Percentiles rank a stretch among this genome's conserved stretches.
These are phyloP conservation scores for Carnegiea gigantea DNA, from an alignment of 179 eudicot species.

Conservation along the genomic window DNA sequence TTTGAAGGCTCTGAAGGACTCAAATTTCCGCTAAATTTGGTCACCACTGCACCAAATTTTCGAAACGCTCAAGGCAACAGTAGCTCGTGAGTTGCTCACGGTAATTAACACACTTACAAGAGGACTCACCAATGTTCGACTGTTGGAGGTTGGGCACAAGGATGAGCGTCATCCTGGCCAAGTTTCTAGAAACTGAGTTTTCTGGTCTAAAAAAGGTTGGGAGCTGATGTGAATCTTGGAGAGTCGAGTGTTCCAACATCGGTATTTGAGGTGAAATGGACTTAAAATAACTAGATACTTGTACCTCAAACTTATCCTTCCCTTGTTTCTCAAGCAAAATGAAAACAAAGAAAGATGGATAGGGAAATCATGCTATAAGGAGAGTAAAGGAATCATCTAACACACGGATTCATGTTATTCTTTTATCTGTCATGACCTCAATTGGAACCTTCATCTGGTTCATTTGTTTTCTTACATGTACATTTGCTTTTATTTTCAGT, in stretches of 20 bases:
- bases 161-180: neutral
- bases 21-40: neutral
- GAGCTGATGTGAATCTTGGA: too few relatives aligned
- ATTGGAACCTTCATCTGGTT: neutral
- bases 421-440: neutral
- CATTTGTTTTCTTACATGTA: slow-evolving; percentile 7
- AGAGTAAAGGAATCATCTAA: neutral
- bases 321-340: neutral
- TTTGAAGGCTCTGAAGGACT: neutral
- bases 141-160: neutral
- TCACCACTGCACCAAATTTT: neutral
- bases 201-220: neutral
- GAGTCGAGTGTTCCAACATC: neutral
- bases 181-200: neutral
- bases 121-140: neutral
- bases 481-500: slow-evolving; percentile 45
- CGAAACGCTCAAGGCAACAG: neutral
- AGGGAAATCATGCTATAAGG: neutral
- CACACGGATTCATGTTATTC: neutral
- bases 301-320: neutral
- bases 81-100: neutral
- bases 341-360: too few relatives aligned
- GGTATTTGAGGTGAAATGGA: neutral
- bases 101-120: neutral
- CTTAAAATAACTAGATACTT: neutral